Percentiles rank a stretch among this genome's conserved stretches.
phyloP scores from a whole-genome alignment of 192 early-diverging fungal genomes.

The Linnemannia schmuckeri region DNA sequence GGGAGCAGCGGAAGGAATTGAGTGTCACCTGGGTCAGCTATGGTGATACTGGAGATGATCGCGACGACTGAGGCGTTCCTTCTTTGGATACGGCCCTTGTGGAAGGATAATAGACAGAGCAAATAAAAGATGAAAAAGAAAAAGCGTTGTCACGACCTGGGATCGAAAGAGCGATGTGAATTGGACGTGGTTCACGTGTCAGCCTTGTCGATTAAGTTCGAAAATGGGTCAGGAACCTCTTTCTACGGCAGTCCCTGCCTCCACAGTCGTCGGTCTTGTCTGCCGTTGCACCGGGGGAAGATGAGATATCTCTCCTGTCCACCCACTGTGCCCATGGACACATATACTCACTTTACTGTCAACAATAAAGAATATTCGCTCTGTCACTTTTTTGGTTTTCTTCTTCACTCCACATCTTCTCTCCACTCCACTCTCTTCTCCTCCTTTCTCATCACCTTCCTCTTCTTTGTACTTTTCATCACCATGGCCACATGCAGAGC shows the following conservation, averaged over 20 bases:
- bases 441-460: not conserved
- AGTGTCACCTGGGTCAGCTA: conserved; percentile 25
- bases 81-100: too few relatives aligned
- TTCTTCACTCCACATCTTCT: not conserved
- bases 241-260: not conserved
- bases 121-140: not conserved
- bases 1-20: conserved; percentile 25
- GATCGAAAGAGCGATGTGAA: not conserved
- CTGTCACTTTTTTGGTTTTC: not conserved
- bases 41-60: conserved; percentile 38
- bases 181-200: not conserved
- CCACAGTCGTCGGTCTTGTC: not conserved
- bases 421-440: not conserved
- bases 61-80: conserved; percentile 20
- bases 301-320: not conserved
- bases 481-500: not conserved
- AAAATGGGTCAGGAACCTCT: not conserved
- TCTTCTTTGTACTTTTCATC: not conserved
- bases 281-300: not conserved
- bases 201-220: not conserved
- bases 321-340: not conserved
- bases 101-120: not conserved
- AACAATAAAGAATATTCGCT: not conserved
- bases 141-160: not conserved
- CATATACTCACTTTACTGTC: not conserved